Percentiles rank a stretch among this genome's conserved stretches.
Conservation (phyloP, 495 filamentous ascomycete species). For the Daldinia childiae region DNA sequence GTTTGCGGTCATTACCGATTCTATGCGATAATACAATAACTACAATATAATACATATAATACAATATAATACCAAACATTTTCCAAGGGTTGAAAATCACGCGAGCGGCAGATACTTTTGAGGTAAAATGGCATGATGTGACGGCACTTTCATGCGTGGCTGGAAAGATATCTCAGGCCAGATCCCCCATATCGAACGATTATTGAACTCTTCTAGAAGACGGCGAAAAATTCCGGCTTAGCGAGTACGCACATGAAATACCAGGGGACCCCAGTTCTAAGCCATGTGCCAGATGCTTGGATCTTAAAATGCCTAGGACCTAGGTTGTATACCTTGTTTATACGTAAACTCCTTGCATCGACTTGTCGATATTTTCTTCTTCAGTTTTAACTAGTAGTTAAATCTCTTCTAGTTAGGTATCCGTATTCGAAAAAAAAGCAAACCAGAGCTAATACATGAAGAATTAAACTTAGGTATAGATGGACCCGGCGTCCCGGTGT, state of each 20-base stretch:
- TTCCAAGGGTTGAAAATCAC: constrained; percentile 10
- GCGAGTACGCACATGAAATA: constrained; percentile 25
- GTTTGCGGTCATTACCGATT: constrained; percentile 27
- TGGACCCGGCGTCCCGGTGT: background rate
- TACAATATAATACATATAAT: no score
- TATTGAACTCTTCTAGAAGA: constrained; percentile 31
- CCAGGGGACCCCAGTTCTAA: constrained; percentile 10
- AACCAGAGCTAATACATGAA: no score
- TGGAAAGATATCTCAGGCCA: constrained; percentile 25
- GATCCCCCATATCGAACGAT: constrained; percentile 36
- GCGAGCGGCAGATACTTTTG: constrained; percentile 10
- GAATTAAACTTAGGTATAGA: background rate
- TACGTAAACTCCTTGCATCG: background rate
- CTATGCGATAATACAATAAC: no score
- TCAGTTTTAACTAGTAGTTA: background rate
- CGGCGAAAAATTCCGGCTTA: constrained; percentile 19
- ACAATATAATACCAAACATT: constrained; percentile 5
- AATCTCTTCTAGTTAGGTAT: background rate
- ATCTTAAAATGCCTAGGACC: constrained; percentile 22
- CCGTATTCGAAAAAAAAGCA: constrained; percentile 3
- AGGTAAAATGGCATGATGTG: constrained; percentile 39
- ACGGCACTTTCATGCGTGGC: constrained; percentile 35
- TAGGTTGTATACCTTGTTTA: background rate
- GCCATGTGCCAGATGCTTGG: constrained; percentile 24
- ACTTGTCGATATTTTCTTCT: constrained; percentile 3